phyloP scores from a whole-genome alignment of 225 moss, liverwort and hornwort genomes.

The Neckera pumila region DNA sequence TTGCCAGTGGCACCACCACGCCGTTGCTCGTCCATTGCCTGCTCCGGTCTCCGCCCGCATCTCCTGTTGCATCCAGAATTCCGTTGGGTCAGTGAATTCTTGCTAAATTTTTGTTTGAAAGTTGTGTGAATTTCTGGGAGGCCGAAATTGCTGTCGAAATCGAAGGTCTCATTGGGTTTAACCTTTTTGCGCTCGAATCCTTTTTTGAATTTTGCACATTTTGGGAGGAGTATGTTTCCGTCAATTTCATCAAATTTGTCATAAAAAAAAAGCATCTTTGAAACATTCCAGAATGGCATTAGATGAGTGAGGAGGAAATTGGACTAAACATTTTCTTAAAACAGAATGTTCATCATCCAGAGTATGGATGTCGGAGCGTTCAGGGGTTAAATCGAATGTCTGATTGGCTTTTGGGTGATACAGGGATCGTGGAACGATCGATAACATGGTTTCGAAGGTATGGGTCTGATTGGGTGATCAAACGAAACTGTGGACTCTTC shows the following conservation, averaged over 20 bases:
- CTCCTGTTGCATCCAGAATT: background rate
- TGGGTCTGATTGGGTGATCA: background rate
- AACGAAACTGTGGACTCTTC: background rate
- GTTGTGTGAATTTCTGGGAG: background rate
- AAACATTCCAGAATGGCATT: background rate
- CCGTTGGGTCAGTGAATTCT: background rate
- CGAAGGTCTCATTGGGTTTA: background rate
- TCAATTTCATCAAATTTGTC: background rate
- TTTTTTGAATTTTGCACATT: background rate
- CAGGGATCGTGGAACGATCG: slow-evolving; percentile 4
- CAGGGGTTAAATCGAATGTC: background rate
- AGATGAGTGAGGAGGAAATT: background rate
- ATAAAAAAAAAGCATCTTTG: too few relatives aligned
- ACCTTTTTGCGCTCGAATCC: background rate
- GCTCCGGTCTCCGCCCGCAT: background rate
- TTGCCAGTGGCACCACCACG: background rate
- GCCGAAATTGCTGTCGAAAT: background rate
- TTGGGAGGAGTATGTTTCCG: too few relatives aligned
- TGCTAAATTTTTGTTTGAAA: background rate
- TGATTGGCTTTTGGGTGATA: background rate
- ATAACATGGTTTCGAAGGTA: slow-evolving; percentile 1
- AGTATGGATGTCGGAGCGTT: background rate
- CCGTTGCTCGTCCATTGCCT: background rate
- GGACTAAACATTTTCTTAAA: background rate
- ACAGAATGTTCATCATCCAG: background rate